Conservation (phyloP, 495 filamentous ascomycete species). For the Trichoderma reesei region DNA sequence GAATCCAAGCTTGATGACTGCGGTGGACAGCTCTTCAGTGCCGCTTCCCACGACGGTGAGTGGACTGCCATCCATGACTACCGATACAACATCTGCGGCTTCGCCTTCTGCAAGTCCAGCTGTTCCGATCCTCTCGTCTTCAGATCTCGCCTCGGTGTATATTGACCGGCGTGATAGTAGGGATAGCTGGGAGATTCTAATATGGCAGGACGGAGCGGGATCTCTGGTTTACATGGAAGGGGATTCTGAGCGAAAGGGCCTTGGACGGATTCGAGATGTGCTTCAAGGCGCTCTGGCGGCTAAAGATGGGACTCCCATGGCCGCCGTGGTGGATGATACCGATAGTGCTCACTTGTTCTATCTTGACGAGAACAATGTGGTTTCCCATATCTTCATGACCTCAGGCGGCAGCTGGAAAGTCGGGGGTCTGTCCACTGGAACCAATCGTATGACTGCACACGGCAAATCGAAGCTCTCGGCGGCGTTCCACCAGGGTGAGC, state of each 20-base stretch:
- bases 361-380: neutral
- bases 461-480: neutral
- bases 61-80: neutral
- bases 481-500: neutral
- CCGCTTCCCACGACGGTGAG: neutral
- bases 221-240: neutral
- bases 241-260: neutral
- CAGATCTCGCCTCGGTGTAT: neutral
- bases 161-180: neutral
- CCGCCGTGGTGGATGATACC: neutral
- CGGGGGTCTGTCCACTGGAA: neutral
- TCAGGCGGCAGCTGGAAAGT: neutral
- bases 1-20: too few species aligned
- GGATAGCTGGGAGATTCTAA: neutral
- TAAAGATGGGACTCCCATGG: neutral
- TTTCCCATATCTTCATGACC: neutral
- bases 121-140: neutral
- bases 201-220: neutral
- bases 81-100: neutral
- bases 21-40: neutral
- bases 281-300: neutral
- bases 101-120: neutral
- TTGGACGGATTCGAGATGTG: neutral
- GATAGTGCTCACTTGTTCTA: neutral
- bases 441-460: neutral